These are phyloP conservation scores for Poa pratensis DNA, from an alignment of 176 grass and related monocot species.

Conservation along the genomic window DNA sequence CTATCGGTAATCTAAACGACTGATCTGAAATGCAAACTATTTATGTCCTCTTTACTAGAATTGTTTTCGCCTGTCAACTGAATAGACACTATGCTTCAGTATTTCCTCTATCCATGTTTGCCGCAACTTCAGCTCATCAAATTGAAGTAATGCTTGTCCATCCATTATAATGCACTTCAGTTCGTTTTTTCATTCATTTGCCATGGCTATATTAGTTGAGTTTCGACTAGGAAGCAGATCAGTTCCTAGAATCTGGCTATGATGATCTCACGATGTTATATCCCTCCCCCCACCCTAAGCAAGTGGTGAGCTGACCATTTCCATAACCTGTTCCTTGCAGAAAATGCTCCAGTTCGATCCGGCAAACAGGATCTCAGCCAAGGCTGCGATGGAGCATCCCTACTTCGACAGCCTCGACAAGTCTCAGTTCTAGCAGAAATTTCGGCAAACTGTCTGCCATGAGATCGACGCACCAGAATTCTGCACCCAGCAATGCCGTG, in stretches of 20 bases:
- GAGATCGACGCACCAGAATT: not conserved
- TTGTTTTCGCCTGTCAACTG: not conserved
- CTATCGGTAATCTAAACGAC: conserved; percentile 56
- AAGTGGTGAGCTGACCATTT: not conserved
- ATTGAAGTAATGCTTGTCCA: conserved; percentile 1
- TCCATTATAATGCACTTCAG: not conserved
- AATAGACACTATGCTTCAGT: not conserved
- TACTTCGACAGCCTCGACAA: conserved; percentile 92
- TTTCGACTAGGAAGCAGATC: not conserved
- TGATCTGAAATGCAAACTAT: not conserved
- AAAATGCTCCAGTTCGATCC: conserved; percentile 86
- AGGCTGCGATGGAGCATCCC: conserved; percentile 78
- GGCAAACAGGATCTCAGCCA: conserved; percentile 80
- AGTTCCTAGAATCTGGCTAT: not conserved
- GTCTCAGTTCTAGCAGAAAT: conserved; percentile 70
- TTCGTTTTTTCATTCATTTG: conserved; percentile 12
- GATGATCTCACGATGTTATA: not conserved
- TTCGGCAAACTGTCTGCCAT: not conserved
- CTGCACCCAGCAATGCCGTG: not conserved
- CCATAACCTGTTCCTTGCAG: conserved; percentile 42
- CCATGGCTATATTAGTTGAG: not conserved
- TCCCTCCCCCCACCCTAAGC: not conserved
- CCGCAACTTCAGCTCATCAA: not conserved
- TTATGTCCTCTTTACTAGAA: not conserved
- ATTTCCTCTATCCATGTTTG: not conserved